Evolutionary conservation across 1,284 basidiomycete genomes (phyloP).

Genomic region (Ganoderma boninense): DNA sequence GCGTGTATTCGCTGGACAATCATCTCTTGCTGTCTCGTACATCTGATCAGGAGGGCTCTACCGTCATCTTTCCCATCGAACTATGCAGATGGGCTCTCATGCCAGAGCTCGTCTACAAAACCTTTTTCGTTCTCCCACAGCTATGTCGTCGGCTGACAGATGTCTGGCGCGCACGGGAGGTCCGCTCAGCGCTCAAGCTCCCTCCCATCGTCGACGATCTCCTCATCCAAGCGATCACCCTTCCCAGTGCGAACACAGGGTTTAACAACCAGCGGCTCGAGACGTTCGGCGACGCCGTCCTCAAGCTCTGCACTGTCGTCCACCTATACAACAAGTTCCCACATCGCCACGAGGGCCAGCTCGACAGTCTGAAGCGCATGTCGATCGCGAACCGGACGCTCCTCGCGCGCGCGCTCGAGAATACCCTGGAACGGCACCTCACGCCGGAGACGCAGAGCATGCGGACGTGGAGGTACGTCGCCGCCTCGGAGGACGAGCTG

Average conservation of each 20-base stretch:
- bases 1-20: slow-evolving; percentile 52
- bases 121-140: slow-evolving; percentile 67
- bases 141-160: slow-evolving; percentile 74
- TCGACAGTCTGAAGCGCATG: slow-evolving; percentile 68
- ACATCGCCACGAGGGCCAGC: slow-evolving; percentile 82
- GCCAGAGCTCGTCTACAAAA: slow-evolving; percentile 52
- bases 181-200: slow-evolving; percentile 60
- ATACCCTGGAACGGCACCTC: slow-evolving; percentile 69
- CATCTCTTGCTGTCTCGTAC: slow-evolving; percentile 2
- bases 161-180: slow-evolving; percentile 64
- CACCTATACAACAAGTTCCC: slow-evolving; percentile 80
- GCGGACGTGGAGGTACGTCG: slow-evolving; percentile 67
- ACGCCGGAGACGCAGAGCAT: slow-evolving; percentile 64
- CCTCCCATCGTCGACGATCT: slow-evolving; percentile 64
- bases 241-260: slow-evolving; percentile 66
- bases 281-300: slow-evolving; percentile 84
- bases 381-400: slow-evolving; percentile 76
- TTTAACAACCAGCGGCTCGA: slow-evolving; percentile 87
- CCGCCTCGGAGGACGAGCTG: slow-evolving; percentile 45
- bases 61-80: slow-evolving; percentile 56
- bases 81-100: slow-evolving; percentile 62
- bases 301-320: slow-evolving; percentile 79
- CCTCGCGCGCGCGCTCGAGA: slow-evolving; percentile 68
- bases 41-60: not conserved
- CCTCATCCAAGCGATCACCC: slow-evolving; percentile 76